Evolutionary conservation across 2,329 filamentous ascomycete species (phyloP), one percentile per base, ranked within the genome.

Genomic region (Epichloe sp.): DNA sequence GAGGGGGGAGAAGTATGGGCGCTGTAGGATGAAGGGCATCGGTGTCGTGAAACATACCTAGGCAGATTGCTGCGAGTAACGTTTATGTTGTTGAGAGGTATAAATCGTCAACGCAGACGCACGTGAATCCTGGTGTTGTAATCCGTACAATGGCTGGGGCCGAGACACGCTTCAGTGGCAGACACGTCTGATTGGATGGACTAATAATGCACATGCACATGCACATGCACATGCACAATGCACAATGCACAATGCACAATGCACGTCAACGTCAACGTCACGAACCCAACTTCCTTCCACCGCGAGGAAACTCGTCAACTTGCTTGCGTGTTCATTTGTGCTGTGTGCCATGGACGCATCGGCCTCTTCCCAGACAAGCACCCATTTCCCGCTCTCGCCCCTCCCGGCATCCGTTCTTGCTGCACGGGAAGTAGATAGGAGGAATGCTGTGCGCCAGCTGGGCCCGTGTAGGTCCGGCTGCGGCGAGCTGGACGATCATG

Each of bases 401-500:
- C 62, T 73, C 11, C 67, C 74, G 4, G 75, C 72, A 15, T 65
- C 67, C 4, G 60, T 64, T 3, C 64, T 78, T 5, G 68, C 68
- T 42, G 63, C 61, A 10, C 58, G 61, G 26, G 74, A 77, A 59
- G 55, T 59, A 14, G 54, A 56, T 51, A 63, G 70, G 1, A 64
- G 68, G 21, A 60, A 69, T 49, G 59, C 50, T 14, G 58, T 66
- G 1, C 52, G 51, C 17, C 41, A 52, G 6, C 57, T 63, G 4
- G 71, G 71, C 0, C 53, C 51, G 4, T 61, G 71, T 34, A 52
- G 57, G 31, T 72, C 68, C 1, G 77, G 76, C 12, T 77, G 74
- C 49, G 42, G 47, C 2, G 75, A 73, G 54, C 56, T 81, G 36
- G 78, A 81, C 55, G 61, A 67, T 2, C 60, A 71, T 34, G 66